Evolutionary conservation across 331 rosid genomes (phyloP), one percentile per base, ranked within the genome.

Genomic region (Arachis monticola): DNA sequence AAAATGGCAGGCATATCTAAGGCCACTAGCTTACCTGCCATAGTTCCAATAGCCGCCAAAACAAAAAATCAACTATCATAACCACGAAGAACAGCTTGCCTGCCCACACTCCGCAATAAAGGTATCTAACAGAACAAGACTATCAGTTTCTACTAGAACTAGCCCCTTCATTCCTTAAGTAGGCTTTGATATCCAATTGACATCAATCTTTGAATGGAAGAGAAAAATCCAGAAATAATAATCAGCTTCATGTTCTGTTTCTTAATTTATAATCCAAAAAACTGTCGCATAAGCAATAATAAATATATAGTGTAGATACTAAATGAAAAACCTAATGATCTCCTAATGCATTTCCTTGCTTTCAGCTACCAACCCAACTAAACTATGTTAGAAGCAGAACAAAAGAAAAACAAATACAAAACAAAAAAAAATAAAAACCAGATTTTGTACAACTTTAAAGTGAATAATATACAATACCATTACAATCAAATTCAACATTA

Each of bases 21-120:
- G 22, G 22, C 22, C 22, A 17, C 22, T 17, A 17, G 22, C 22
- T 17, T 17, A 17, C 22, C 22, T 17, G 22, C 22, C 22, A 17
- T 17, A 17, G 22, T 17, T 17, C 22, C 22, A 17, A 17, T 17
- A 17, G 22, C 22, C 22, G 22, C 22, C 22, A 17, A 17, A 17
- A 17, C 22, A 17, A 17, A 17, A 17, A 17, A 17, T 17, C 22
- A 17, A 91, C 83, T 57, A 88, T 82, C 98, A 93, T 91, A 64
- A 87, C 97, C 87, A 93, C 77, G 87, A 94, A 91, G 80, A 91
- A 93, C 65, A 91, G 85, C 83, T 91, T 93, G 64, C 98, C 96
- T 5, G 96, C 98, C 92, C 97, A 93, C 3, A 91, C 67, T 79
- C 98, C 98, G 76, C 96, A 87, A 1, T 82, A 81, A 71, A 90